Base-by-base conservation (phyloP, 2,329 filamentous ascomycete species). In the Stenocarpella maydis region DNA sequence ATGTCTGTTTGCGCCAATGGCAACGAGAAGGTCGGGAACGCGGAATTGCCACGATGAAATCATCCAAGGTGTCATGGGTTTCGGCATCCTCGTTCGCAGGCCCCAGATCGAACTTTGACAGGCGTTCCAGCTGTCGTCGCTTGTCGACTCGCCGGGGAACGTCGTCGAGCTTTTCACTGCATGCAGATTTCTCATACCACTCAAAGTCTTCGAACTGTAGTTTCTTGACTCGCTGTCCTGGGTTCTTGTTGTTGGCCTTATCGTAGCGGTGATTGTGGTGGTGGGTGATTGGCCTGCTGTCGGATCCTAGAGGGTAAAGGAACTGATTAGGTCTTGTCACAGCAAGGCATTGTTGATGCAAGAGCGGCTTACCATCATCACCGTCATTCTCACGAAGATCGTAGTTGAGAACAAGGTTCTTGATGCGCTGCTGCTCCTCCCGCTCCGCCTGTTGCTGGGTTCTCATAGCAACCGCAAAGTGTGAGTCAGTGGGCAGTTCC, bases 341-440 rank as follows among this genome's bases (percentile, higher is more conserved):
- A 8, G n/a, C 28, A 26, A 37, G 3, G 14, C 28, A 37, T 14
- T 24, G 19, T 8, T 49, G 3, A 7, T 15, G 34, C 34, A 37
- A 15, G 12, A 68, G 65, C 45, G 19, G 75, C 83, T 89, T 87
- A 97, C 94, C 91, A 84, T 96, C 92, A 76, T 86, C 82, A 73
- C 94, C 91, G 77, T 97, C 93, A 74, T 85, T 91, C 76, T 97
- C 94, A 64, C 93, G 90, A 77, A 97, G 89, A 81, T 99, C 96
- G 78, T 98, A 97, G 80, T 98, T 98, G 74, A 99, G 85, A 66
- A 99, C 96, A 54, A 99, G 86, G 76, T 94, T 97, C 84, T 99
- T 99, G 88, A 99, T 99, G 72, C 96, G 92, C 80, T 98, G 94
- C 80, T 99, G 95, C 80, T 99, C 97, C 78, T 97, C 96, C 65